phyloP scores from a whole-genome alignment of 306 rosid genomes.

The Lathyrus tuberosus region DNA sequence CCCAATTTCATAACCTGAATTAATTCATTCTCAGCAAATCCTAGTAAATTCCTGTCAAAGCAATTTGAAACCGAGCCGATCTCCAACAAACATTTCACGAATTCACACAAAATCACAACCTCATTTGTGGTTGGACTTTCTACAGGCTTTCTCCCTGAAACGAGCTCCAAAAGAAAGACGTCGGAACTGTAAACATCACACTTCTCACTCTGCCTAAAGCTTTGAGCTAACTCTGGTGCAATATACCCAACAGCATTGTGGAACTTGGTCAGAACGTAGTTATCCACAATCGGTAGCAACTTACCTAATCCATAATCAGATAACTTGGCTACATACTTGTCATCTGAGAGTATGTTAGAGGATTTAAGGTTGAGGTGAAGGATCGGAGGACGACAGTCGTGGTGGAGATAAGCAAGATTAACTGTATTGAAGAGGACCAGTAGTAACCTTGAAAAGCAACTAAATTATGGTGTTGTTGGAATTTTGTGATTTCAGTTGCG shows the following conservation, averaged over 20 bases:
- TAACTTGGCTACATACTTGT: constrained; percentile 76
- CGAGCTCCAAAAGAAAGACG: constrained; percentile 89
- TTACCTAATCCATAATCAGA: constrained; percentile 91
- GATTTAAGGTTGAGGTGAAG: constrained; percentile 98
- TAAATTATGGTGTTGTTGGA: constrained; percentile 74
- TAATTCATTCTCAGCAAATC: constrained; percentile 80
- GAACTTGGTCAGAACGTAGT: constrained; percentile 74
- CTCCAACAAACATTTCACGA: constrained; percentile 75
- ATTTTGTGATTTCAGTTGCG: too few species aligned
- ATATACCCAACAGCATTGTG: constrained; percentile 90
- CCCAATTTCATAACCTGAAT: constrained; percentile 96
- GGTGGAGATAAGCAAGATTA: constrained; percentile 95
- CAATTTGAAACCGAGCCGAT: constrained; percentile 79
- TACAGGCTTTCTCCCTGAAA: constrained; percentile 94
- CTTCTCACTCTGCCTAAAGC: constrained; percentile 85
- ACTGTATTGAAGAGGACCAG: constrained; percentile 93
- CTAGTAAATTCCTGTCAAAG: constrained; percentile 76
- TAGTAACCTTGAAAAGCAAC: constrained; percentile 91
- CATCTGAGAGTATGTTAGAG: constrained; percentile 83
- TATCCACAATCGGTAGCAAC: constrained; percentile 88
- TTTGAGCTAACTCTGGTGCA: constrained; percentile 95
- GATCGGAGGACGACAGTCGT: constrained; percentile 87
- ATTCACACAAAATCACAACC: constrained; percentile 90
- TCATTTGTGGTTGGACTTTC: constrained; percentile 83
- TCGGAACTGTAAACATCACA: constrained; percentile 96